A percentile compares a stretch with the other conserved stretches of the same genome.
Evolutionary conservation across 202 grass and related monocot genomes (phyloP).

Genomic region (Thinopyrum obtusiflorum): DNA sequence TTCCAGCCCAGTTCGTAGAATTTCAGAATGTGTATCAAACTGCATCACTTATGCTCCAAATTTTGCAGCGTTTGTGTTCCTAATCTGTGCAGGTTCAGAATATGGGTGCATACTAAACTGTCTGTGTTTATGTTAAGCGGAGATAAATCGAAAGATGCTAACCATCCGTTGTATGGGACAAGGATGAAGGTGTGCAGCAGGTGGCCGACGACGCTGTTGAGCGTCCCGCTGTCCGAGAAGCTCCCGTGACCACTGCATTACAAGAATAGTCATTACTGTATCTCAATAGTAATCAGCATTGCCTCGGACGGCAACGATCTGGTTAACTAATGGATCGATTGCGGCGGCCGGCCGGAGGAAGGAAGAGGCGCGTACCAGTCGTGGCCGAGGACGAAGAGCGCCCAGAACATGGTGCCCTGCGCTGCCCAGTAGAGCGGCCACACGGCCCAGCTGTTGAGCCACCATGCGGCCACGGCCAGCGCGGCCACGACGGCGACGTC

Average conservation of each 20-base stretch:
- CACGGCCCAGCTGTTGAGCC: not conserved
- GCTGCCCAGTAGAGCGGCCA: constrained; percentile 62
- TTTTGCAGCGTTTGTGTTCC: not conserved
- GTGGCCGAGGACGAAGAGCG: constrained; percentile 76
- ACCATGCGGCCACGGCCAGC: constrained; percentile 18
- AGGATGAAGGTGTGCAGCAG: constrained; percentile 80
- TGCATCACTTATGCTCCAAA: not conserved
- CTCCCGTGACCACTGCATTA: constrained; percentile 78
- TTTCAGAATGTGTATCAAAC: not conserved
- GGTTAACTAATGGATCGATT: constrained; percentile 9
- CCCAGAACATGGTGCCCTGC: constrained; percentile 82
- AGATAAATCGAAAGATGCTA: not conserved
- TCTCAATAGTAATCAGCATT: not conserved
- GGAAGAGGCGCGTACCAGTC: constrained; percentile 39
- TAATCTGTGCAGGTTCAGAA: not conserved
- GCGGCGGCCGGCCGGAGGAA: constrained; percentile 8
- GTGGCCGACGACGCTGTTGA: constrained; percentile 73
- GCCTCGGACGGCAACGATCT: not conserved
- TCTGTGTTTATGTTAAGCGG: not conserved
- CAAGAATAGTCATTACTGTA: not conserved
- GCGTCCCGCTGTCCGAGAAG: constrained; percentile 54
- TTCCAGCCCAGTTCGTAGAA: not conserved
- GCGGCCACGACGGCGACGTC: constrained; percentile 41
- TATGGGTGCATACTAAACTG: not conserved
- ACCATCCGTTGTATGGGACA: constrained; percentile 95